Conservation (phyloP, 2,329 filamentous ascomycete genomes). For the Colletotrichum destructivum region DNA sequence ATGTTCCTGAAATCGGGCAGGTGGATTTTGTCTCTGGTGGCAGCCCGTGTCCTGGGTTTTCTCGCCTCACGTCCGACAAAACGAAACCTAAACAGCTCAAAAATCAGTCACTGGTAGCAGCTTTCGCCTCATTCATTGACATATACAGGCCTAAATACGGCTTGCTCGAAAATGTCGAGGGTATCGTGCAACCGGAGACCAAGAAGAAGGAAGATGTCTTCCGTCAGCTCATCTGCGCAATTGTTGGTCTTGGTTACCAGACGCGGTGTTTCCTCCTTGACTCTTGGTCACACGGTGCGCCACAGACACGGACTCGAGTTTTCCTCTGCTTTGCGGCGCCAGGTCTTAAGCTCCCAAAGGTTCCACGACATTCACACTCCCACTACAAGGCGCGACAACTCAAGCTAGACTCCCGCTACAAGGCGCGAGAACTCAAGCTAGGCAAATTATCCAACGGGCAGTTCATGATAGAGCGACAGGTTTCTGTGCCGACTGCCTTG, state of each 20-base stretch:
- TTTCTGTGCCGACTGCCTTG: conserved; percentile 70
- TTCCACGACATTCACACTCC: conserved; percentile 74
- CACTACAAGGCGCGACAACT: conserved; percentile 59
- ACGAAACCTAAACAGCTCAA: conserved; percentile 69
- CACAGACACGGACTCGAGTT: conserved; percentile 76
- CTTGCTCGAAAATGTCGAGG: conserved; percentile 82
- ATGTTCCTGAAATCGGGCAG: conserved; percentile 72
- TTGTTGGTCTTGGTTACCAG: conserved; percentile 86
- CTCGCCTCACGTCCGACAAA: conserved; percentile 71
- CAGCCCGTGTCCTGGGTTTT: conserved; percentile 85
- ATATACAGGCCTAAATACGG: conserved; percentile 83
- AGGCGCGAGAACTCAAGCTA: conserved; percentile 52
- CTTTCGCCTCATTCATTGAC: conserved; percentile 82
- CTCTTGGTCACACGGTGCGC: conserved; percentile 77
- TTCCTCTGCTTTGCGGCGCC: conserved; percentile 82
- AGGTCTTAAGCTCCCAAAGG: conserved; percentile 68
- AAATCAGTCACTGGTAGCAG: conserved; percentile 84
- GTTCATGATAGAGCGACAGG: conserved; percentile 68
- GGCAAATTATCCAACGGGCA: conserved; percentile 74
- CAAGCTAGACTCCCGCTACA: conserved; percentile 69
- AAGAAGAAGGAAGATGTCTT: conserved; percentile 74
- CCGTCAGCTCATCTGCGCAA: conserved; percentile 78
- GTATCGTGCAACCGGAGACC: conserved; percentile 69
- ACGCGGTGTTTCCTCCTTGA: conserved; percentile 77
- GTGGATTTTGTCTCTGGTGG: conserved; percentile 81